phyloP scores from a whole-genome alignment of 495 filamentous ascomycete genomes.

The Podospora fimiseda region DNA sequence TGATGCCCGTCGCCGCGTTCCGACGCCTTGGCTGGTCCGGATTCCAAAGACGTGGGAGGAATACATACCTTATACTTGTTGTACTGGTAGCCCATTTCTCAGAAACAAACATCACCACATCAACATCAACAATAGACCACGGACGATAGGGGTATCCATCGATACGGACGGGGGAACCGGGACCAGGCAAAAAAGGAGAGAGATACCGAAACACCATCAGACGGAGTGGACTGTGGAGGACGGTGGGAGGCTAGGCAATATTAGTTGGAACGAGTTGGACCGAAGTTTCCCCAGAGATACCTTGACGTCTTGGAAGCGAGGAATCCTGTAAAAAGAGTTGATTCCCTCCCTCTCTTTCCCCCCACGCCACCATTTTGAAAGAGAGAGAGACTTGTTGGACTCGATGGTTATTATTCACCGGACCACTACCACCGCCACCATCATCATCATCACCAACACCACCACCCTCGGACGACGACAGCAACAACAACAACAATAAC shows the following conservation, averaged over 20 bases:
- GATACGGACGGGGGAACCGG: background rate
- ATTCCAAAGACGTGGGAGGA: conserved; percentile 7
- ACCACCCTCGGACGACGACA: too few relatives aligned
- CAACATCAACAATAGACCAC: background rate
- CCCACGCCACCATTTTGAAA: background rate
- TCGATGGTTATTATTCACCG: conserved; percentile 22
- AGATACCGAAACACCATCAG: background rate
- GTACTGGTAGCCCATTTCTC: too few relatives aligned
- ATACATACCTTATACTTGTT: conserved; percentile 1
- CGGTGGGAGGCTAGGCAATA: background rate
- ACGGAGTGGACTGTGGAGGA: background rate
- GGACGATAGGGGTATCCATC: background rate
- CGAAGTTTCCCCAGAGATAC: conserved; percentile 4
- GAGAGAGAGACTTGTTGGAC: conserved; percentile 4
- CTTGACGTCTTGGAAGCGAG: conserved; percentile 1
- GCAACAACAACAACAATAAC: too few relatives aligned
- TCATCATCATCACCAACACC: too few relatives aligned
- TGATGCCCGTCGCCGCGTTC: conserved; percentile 19
- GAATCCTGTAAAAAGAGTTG: background rate
- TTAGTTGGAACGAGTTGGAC: conserved; percentile 1
- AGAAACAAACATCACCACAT: background rate
- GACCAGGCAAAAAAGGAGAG: background rate
- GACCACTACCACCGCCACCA: too few relatives aligned
- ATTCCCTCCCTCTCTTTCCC: background rate
- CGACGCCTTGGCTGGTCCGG: conserved; percentile 17